Base-by-base conservation (phyloP, 2,329 filamentous ascomycete genomes). In the Colletotrichum godetiae region DNA sequence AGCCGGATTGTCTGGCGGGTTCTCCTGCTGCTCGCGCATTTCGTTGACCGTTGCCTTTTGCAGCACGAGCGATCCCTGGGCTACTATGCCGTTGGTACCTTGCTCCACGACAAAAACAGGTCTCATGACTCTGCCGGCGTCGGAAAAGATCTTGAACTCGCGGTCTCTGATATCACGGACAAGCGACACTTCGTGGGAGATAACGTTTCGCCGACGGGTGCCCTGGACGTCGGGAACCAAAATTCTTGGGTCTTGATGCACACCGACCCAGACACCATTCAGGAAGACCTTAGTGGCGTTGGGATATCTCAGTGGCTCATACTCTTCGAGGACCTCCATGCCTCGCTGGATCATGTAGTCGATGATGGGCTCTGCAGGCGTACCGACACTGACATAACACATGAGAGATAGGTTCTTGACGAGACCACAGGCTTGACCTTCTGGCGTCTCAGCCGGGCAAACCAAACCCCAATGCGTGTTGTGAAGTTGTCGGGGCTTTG, bases 391-490 rank as follows among this genome's bases (percentile, higher is more conserved):
- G 80, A 99, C 95, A 79, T 97, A 98, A 81, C 97, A 98, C 96
- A 99, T 98, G 65, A 99, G 88, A 6, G 97, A 95, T 81, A 99
- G 81, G 80, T 99, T 99, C 88, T 99, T 99, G 83, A 99, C 97
- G 76, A 99, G 87, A 85, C 97, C 97, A 86, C 97, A 99, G 84
- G 97, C 97, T 83, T 99, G 97, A 76, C 97, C 97, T 89, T 99
- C 97, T 29, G 97, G 97, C 19, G 97, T 99, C 82, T 99, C 97
- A 35, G 97, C 96, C 35, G 97, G 97, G 82, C 97, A 99, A 22
- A 99, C 96, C 78, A 98, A 86, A 75, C 97, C 97, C 97, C 97
- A 99, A 81, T 99, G 97, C 7, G 96, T 98, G 83, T 98, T 98
- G 87, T 99, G 97, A 76, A 99, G 89, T 85, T 99, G 97, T 73